phyloP scores from a whole-genome alignment of 257 asterid species.

The Apocynum venetum region DNA sequence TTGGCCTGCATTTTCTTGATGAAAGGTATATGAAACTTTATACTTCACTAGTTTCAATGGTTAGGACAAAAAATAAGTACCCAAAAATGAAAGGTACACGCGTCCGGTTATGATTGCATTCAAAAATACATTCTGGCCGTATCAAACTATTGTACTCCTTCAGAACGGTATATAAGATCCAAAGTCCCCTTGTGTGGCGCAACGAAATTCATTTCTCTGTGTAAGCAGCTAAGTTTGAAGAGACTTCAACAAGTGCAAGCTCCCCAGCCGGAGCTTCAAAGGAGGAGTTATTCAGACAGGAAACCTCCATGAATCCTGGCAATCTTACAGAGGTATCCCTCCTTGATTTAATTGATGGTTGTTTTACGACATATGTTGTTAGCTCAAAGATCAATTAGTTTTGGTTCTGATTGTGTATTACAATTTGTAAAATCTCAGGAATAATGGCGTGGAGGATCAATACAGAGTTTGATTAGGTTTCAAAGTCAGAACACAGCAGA shows the following conservation, averaged over 20 bases:
- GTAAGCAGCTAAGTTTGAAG: slow-evolving; percentile 34
- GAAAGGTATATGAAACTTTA: too few species aligned
- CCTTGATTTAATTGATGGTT: background rate
- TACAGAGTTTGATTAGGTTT: slow-evolving; percentile 80
- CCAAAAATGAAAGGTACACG: background rate
- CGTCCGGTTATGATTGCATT: background rate
- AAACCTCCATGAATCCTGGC: slow-evolving; percentile 5
- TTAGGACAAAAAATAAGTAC: too few species aligned
- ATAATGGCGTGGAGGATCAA: slow-evolving; percentile 72
- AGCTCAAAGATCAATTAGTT: background rate
- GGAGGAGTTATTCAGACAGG: slow-evolving; percentile 31
- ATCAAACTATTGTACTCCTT: too few species aligned
- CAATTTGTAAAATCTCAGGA: slow-evolving; percentile 40
- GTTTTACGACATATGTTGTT: background rate
- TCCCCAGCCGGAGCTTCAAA: slow-evolving; percentile 37
- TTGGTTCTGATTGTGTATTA: slow-evolving; percentile 15
- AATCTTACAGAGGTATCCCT: slow-evolving; percentile 21
- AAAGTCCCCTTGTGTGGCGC: background rate
- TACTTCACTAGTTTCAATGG: too few species aligned
- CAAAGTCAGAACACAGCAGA: slow-evolving; percentile 76
- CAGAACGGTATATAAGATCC: background rate
- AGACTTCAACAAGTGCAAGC: slow-evolving; percentile 56
- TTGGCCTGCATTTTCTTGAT: too few species aligned
- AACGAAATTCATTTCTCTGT: background rate
- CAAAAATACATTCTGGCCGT: background rate